Evolutionary conservation across 805 yeast genomes (phyloP).

Genomic region (Starmerella cellae): DNA sequence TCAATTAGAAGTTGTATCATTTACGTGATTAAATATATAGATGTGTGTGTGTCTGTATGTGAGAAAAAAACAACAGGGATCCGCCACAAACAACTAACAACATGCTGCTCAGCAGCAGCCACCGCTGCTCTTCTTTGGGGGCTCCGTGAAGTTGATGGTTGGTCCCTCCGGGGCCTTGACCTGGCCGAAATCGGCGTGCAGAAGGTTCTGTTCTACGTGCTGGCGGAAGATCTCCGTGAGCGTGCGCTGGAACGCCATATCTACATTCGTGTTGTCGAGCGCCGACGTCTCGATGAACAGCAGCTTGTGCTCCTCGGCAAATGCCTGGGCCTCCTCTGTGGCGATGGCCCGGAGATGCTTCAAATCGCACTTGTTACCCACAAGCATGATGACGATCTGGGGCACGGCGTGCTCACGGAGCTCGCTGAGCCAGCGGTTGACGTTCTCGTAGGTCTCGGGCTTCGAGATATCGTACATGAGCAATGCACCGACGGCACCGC

Average conservation of each 20-base stretch:
- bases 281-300: constrained; percentile 95
- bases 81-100: no score
- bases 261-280: constrained; percentile 86
- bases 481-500: constrained; percentile 97
- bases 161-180: constrained; percentile 70
- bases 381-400: constrained; percentile 88
- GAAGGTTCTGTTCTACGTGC: constrained; percentile 77
- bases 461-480: constrained; percentile 92
- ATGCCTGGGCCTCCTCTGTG: constrained; percentile 90
- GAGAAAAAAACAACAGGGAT: neutral
- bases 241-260: constrained; percentile 82
- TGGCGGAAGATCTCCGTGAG: constrained; percentile 91
- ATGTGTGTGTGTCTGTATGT: neutral
- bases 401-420: constrained; percentile 94
- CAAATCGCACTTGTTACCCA: constrained; percentile 92
- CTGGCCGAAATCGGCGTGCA: constrained; percentile 58
- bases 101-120: constrained; percentile 57
- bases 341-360: constrained; percentile 93
- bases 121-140: constrained; percentile 50
- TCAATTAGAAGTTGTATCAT: no score
- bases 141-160: constrained; percentile 85
- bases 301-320: constrained; percentile 68
- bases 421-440: constrained; percentile 84
- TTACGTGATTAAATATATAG: neutral
- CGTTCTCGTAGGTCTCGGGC: constrained; percentile 81